Conservation (phyloP, 495 filamentous ascomycete genomes). For the Neurospora sp. region DNA sequence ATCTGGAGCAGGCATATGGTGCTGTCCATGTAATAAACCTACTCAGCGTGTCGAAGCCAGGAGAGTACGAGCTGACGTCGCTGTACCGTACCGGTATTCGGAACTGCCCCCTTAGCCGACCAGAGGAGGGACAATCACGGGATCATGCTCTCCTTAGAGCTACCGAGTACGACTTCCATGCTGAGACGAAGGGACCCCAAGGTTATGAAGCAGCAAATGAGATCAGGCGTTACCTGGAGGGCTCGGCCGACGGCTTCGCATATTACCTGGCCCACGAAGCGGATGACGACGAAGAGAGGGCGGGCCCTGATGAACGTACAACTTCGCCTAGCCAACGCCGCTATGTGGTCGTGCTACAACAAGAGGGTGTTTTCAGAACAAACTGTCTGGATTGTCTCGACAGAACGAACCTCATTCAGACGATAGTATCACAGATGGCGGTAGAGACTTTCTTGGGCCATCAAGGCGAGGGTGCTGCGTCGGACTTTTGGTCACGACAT, state of each 20-base stretch:
- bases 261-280: slow-evolving; percentile 77
- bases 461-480: slow-evolving; percentile 49
- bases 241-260: slow-evolving; percentile 74
- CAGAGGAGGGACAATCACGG: slow-evolving; percentile 31
- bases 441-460: slow-evolving; percentile 69
- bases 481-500: slow-evolving; percentile 85
- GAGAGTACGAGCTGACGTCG: slow-evolving; percentile 69
- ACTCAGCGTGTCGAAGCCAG: slow-evolving; percentile 73
- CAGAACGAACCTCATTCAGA: slow-evolving; percentile 92
- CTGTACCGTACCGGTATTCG: slow-evolving; percentile 68
- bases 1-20: slow-evolving; percentile 73
- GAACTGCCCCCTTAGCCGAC: slow-evolving; percentile 53
- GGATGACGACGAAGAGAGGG: slow-evolving; percentile 31
- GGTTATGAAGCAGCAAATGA: slow-evolving; percentile 81
- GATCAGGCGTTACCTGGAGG: slow-evolving; percentile 62
- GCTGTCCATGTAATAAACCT: slow-evolving; percentile 86
- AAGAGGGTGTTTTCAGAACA: slow-evolving; percentile 89
- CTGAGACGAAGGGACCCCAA: slow-evolving; percentile 74
- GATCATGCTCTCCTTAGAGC: slow-evolving; percentile 61
- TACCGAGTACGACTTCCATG: slow-evolving; percentile 92
- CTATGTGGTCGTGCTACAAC: slow-evolving; percentile 67
- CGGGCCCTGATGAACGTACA: not conserved
- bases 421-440: slow-evolving; percentile 85
- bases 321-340: slow-evolving; percentile 26
- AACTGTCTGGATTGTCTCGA: slow-evolving; percentile 97